Base-by-base conservation (phyloP, 2,329 filamentous ascomycete genomes). In the Diaporthe amygdali region DNA sequence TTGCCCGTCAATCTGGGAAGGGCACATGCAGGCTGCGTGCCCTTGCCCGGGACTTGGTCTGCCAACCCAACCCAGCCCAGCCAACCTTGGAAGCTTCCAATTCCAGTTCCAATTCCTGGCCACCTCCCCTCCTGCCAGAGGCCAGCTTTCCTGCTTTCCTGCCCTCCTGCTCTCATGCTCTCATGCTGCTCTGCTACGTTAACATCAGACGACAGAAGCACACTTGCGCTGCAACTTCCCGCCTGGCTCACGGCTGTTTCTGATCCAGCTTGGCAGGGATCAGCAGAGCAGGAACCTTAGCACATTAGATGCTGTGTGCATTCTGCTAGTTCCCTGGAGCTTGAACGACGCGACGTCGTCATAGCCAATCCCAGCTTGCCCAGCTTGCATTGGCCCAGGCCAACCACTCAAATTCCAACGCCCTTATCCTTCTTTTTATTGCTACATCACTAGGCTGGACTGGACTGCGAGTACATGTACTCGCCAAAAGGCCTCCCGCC, bases 241-340 rank as follows among this genome's bases (percentile, higher is more conserved):
- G 56, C 39, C 39, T 32, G 56, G 56, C n/a, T 30, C 59, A 64
- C 41, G 59, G 30, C 59, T 64, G 59, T 64, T 25, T 46, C 59
- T 49, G 59, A 49, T 25, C 59, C 59, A 64, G 44, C 59, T 64
- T 49, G 59, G 59, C 59, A 64, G 59, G 59, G 59, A 63, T 63
- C 59, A 34, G 41, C 59, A 37, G 14, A 25, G 41, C 59, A 47
- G 34, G 55, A 59, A 44, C 55, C 55, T 41, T 22, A 15, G n/a
- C 39, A 32, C 14, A 2, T 30, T 49, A 12, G n/a, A n/a, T n/a
- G n/a, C n/a, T n/a, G n/a, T n/a, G n/a, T n/a, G n/a, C 25, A 63
- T 47, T n/a, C 56, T 63, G 56, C 56, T 63, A 47, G 56, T 14
- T 14, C 25, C 55, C 17, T 30, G 55, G 34, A 32, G 39, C 39